A percentile compares a stretch with the other conserved stretches of the same genome.
phyloP scores from a whole-genome alignment of 108 stramenopile genomes.

The Cyclotella choctawhatcheeana region DNA sequence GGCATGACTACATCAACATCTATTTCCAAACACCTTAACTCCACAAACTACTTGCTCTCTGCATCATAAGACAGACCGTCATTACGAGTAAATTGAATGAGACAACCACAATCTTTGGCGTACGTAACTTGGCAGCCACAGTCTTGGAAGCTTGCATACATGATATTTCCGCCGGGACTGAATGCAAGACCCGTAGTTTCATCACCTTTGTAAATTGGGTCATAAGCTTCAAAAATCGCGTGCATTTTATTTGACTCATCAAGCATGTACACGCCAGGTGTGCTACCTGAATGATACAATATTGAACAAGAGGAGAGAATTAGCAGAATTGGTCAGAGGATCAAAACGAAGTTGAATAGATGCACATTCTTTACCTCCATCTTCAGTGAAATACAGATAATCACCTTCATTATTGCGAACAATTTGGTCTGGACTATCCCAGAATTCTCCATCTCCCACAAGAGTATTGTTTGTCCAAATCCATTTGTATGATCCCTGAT shows the following conservation, averaged over 20 bases:
- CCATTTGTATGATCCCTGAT: constrained; percentile 26
- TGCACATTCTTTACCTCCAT: no score
- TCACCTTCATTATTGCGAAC: constrained; percentile 40
- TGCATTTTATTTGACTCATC: constrained; percentile 27
- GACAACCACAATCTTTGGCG: constrained; percentile 40
- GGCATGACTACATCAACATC: no score
- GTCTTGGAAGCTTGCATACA: constrained; percentile 47
- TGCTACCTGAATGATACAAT: no score
- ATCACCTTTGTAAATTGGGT: constrained; percentile 25
- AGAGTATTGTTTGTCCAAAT: constrained; percentile 19
- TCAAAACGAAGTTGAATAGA: no score
- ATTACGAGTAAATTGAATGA: constrained; percentile 43
- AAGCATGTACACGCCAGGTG: constrained; percentile 52
- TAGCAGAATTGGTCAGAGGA: no score
- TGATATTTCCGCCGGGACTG: constrained; percentile 58
- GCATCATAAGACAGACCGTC: constrained; percentile 51
- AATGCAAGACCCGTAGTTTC: constrained; percentile 83
- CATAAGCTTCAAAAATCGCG: constrained; percentile 53
- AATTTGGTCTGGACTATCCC: constrained; percentile 61
- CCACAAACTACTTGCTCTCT: background rate
- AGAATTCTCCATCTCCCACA: constrained; percentile 46
- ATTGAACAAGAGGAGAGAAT: no score
- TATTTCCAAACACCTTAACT: background rate
- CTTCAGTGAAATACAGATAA: constrained; percentile 73
- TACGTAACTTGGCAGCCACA: constrained; percentile 34